Conservation (phyloP, 176 grass and related monocot genomes). For the Hyparrhenia diplandra region DNA sequence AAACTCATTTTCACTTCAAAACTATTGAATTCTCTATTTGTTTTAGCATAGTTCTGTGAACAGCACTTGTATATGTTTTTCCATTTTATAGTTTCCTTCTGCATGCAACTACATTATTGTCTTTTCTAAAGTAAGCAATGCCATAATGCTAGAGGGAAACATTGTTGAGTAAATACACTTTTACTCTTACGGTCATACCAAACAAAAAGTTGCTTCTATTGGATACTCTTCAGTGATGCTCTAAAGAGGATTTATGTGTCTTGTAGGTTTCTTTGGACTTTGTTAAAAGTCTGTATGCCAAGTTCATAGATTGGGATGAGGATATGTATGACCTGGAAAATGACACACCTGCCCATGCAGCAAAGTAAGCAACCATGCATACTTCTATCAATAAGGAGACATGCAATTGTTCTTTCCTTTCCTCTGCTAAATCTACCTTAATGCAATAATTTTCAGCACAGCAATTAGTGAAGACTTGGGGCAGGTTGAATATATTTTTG, state of each 20-base stretch:
- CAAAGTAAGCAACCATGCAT: constrained; percentile 53
- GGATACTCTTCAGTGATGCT: background rate
- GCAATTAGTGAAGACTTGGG: constrained; percentile 99
- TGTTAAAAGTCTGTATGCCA: constrained; percentile 90
- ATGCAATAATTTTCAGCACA: constrained; percentile 71
- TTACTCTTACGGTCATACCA: background rate
- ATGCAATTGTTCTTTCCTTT: background rate
- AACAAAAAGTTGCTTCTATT: background rate
- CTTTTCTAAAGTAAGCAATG: background rate
- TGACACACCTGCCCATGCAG: constrained; percentile 82
- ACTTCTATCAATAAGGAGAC: constrained; percentile 4
- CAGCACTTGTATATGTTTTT: background rate
- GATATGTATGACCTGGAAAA: constrained; percentile 95
- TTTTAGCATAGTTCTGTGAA: constrained; percentile 10
- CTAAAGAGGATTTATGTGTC: constrained; percentile 5
- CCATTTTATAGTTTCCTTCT: background rate
- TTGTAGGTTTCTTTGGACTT: constrained; percentile 96
- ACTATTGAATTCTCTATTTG: background rate
- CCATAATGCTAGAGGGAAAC: background rate
- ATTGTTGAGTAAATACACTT: background rate
- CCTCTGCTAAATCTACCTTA: constrained; percentile 21
- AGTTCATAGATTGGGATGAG: constrained; percentile 99
- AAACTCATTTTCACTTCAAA: background rate
- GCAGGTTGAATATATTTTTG: constrained; percentile 96
- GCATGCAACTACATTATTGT: background rate